These are phyloP conservation scores for Aureobasidium sp. DNA, from an alignment of 2,329 filamentous ascomycete species.

Conservation along the genomic window DNA sequence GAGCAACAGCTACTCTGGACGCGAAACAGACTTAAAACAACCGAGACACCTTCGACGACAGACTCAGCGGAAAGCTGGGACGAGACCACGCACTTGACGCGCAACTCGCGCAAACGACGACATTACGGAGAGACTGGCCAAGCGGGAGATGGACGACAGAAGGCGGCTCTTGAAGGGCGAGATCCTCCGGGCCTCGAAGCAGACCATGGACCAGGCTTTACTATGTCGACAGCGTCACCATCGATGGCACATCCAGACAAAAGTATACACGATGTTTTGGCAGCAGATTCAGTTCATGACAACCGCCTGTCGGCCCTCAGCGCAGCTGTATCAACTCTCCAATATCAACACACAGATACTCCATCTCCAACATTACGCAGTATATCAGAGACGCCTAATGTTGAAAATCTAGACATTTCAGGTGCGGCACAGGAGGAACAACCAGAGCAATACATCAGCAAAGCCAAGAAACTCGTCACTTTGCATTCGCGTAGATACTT, in stretches of 20 bases:
- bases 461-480: neutral
- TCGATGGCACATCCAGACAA: too few species aligned
- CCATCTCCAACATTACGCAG: neutral
- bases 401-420: neutral
- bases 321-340: neutral
- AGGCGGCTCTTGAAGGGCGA: neutral
- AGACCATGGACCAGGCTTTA: neutral
- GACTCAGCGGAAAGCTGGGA: neutral
- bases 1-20: neutral
- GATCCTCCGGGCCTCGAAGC: neutral
- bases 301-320: too few species aligned
- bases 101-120: neutral
- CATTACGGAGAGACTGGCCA: neutral
- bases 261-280: too few species aligned
- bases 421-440: neutral
- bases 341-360: neutral
- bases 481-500: conserved; percentile 10
- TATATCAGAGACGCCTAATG: neutral
- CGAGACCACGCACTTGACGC: neutral
- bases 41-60: too few species aligned
- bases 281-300: too few species aligned
- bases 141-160: neutral
- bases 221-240: neutral
- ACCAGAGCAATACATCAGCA: neutral
- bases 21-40: neutral